Base-by-base conservation (phyloP, 495 filamentous ascomycete species). In the Amphirosellinia nigrospora region DNA sequence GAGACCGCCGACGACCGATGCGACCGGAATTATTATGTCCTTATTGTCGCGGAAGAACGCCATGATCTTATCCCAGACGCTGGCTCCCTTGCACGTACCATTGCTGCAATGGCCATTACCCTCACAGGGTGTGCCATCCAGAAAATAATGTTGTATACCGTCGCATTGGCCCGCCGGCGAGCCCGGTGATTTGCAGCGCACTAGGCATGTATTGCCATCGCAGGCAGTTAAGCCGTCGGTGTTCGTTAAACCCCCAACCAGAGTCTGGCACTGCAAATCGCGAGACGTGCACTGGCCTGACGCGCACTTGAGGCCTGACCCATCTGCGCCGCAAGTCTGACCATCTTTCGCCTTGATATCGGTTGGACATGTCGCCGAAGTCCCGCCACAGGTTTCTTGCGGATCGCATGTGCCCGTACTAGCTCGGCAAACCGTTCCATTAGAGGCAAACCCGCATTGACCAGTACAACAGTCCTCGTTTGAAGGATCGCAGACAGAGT, bases 271-370 rank as follows among this genome's bases (percentile, higher is more conserved):
- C 79, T 99, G 96, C 73, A 89, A 86, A 77, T 97, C 89, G 68
- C 96, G 90, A 66, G 92, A 96, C 56, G 96, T 99, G 79, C 96
- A 99, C 78, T 97, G 96, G 26, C 96, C 96, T 58, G 92, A 94
- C 65, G 96, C 93, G 77, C 96, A 99, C 52, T 85, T 81, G n/a
- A 97, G 84, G 3, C 87, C 84, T 4, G 74, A 74, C 36, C 80
- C 80, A 45, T 80, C 83, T 66, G 79, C 80, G 21, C 91, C 92
- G 74, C 94, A 96, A 30, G 66, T 68, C 61, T 77, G 79, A 70
- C 96, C 96, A 77, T 98, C 90, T 0, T 88, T 81, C 34, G 90
- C 82, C 59, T 86, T 90, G 34, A 82, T 60, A 79, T 99, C 93
- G 3, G 76, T 66, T 1, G 96, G 96, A 75, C 96, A 99, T 23